Evolutionary conservation across 306 rosid genomes (phyloP).

Genomic region (Prunus campanulata): DNA sequence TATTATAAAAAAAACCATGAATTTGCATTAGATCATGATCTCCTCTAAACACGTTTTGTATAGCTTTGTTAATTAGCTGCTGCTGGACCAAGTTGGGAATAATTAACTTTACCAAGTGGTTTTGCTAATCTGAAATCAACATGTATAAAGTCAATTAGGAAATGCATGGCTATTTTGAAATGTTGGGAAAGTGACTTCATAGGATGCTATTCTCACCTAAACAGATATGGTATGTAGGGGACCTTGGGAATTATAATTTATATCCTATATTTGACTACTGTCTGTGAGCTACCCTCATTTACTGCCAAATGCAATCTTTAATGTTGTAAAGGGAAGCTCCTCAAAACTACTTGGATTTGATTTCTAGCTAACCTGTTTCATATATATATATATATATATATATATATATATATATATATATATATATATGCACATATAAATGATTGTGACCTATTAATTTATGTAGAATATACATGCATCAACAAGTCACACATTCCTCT

Average conservation of each 20-base stretch:
- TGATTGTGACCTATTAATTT: no score
- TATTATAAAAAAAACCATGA: no score
- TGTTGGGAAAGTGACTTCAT: constrained; percentile 7
- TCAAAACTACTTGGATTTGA: not conserved
- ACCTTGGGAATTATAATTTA: not conserved
- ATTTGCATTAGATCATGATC: not conserved
- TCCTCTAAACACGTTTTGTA: not conserved
- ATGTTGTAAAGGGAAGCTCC: not conserved
- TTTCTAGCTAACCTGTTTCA: no score
- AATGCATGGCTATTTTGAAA: not conserved
- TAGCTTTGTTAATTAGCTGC: not conserved
- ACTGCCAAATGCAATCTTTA: not conserved
- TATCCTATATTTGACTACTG: not conserved
- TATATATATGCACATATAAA: no score
- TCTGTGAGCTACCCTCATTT: not conserved
- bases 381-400: no score
- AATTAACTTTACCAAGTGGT: not conserved
- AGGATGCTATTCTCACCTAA: not conserved
- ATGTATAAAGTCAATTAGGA: not conserved
- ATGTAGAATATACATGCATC: no score
- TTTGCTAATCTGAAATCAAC: not conserved
- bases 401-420: no score
- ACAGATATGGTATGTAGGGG: not conserved
- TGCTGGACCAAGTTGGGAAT: not conserved
- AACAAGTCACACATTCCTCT: no score